Percentiles rank a stretch among this genome's conserved stretches.
Evolutionary conservation across 2,329 filamentous ascomycete species (phyloP).

Genomic region (Aspergillus aculeatus): DNA sequence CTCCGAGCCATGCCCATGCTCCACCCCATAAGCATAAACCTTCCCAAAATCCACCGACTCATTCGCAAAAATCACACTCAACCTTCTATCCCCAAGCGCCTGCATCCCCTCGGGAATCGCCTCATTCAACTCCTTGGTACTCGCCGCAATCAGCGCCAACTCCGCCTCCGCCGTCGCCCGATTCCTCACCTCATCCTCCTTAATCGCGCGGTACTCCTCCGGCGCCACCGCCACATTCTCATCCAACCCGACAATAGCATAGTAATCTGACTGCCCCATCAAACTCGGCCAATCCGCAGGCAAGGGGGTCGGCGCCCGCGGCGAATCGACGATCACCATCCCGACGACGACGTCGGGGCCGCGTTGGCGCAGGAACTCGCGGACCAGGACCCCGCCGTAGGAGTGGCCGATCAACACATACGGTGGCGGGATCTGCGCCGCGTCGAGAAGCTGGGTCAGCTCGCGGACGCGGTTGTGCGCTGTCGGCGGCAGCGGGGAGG

Average conservation of each 20-base stretch:
- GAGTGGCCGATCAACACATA: too few species aligned
- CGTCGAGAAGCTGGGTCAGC: too few species aligned
- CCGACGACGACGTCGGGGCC: background rate
- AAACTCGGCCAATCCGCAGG: background rate
- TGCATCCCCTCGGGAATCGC: background rate
- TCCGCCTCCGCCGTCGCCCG: background rate
- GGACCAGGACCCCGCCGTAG: too few species aligned
- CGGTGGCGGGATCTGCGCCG: too few species aligned
- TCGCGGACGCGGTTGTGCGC: too few species aligned
- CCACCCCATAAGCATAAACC: background rate
- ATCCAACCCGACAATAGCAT: background rate
- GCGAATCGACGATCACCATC: background rate
- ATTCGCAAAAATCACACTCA: slow-evolving; percentile 1
- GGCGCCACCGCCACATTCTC: background rate
- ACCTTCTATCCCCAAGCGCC: background rate
- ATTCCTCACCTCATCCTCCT: background rate
- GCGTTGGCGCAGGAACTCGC: too few species aligned
- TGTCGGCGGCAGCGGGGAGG: too few species aligned
- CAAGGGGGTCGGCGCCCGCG: background rate
- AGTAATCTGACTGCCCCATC: background rate
- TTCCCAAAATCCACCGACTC: background rate
- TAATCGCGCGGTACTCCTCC: background rate
- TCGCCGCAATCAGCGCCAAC: background rate
- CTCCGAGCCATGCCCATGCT: background rate
- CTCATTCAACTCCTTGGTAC: background rate